A percentile compares a stretch with the other conserved stretches of the same genome.
These are phyloP conservation scores for Fomitopsis palustris DNA, from an alignment of 1,284 basidiomycete genomes.

Conservation along the genomic window DNA sequence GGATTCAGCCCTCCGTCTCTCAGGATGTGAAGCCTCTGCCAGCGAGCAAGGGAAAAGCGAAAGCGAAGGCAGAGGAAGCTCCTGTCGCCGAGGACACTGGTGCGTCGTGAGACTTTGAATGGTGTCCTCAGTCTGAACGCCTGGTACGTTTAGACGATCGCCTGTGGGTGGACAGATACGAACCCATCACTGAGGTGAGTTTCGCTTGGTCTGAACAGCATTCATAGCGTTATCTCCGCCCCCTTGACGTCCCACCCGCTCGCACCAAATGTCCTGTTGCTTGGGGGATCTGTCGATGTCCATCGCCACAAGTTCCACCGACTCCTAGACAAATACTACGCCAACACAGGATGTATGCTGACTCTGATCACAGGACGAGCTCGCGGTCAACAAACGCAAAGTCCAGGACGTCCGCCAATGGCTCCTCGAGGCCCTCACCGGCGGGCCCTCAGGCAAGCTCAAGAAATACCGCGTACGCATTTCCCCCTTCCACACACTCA, in stretches of 20 bases:
- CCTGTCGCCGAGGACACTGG: not conserved
- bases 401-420: constrained; percentile 83
- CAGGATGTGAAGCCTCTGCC: constrained; percentile 15
- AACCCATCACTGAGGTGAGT: constrained; percentile 62
- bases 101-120: not conserved
- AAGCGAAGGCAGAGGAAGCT: constrained; percentile 18
- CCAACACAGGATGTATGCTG: not conserved
- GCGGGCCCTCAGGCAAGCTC: constrained; percentile 59
- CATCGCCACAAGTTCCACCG: too few species aligned
- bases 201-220: too few species aligned
- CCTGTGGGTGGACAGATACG: constrained; percentile 80
- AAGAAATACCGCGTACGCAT: constrained; percentile 74
- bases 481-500: not conserved
- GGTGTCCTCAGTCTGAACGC: not conserved
- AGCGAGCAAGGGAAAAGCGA: constrained; percentile 49
- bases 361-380: constrained; percentile 50
- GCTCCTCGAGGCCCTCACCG: constrained; percentile 81
- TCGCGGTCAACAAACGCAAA: constrained; percentile 89
- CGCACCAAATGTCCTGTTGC: too few species aligned
- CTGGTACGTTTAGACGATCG: constrained; percentile 33
- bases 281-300: not conserved
- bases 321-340: too few species aligned
- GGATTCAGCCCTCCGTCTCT: constrained; percentile 12
- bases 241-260: too few species aligned
- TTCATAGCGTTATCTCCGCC: too few species aligned